Conservation (phyloP, 2,329 filamentous ascomycete genomes). For the Coniella vitis region DNA sequence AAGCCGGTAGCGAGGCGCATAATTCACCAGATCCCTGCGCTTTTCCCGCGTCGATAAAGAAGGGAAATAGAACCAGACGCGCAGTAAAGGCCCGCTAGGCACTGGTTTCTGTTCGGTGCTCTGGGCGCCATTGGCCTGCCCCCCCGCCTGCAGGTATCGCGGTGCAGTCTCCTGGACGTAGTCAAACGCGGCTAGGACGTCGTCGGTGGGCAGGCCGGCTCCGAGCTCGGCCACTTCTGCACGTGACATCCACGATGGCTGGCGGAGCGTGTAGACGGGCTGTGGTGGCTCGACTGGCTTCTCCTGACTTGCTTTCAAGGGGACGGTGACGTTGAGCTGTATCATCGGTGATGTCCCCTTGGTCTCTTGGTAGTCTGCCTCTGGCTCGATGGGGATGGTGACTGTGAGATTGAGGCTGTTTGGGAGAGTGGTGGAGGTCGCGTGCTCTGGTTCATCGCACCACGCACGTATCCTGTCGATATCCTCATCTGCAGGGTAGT, state of each 20-base stretch:
- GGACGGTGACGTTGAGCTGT: slow-evolving; percentile 8
- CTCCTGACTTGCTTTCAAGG: background rate
- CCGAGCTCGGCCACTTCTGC: slow-evolving; percentile 9
- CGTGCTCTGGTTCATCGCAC: slow-evolving; percentile 5
- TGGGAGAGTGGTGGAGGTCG: background rate
- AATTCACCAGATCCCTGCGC: slow-evolving; percentile 47
- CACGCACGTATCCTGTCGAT: slow-evolving; percentile 1
- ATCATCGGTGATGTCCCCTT: background rate
- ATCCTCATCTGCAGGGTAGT: background rate
- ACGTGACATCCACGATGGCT: slow-evolving; percentile 13
- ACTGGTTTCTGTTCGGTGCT: background rate
- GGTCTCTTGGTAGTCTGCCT: background rate
- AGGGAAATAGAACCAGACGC: slow-evolving; percentile 59
- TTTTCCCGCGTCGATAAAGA: slow-evolving; percentile 54
- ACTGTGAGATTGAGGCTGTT: slow-evolving; percentile 4
- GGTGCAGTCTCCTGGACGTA: slow-evolving; percentile 7
- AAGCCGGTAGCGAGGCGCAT: slow-evolving; percentile 44
- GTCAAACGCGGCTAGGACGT: slow-evolving; percentile 11
- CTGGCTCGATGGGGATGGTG: slow-evolving; percentile 6
- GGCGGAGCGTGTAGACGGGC: slow-evolving; percentile 7
- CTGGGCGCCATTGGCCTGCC: background rate
- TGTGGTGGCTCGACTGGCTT: slow-evolving; percentile 3
- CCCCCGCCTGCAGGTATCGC: background rate
- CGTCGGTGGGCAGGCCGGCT: slow-evolving; percentile 6
- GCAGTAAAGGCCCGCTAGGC: slow-evolving; percentile 28